A percentile compares a stretch with the other conserved stretches of the same genome.
Evolutionary conservation across 495 filamentous ascomycete genomes (phyloP).

Genomic region (Xylaria bambusicola): DNA sequence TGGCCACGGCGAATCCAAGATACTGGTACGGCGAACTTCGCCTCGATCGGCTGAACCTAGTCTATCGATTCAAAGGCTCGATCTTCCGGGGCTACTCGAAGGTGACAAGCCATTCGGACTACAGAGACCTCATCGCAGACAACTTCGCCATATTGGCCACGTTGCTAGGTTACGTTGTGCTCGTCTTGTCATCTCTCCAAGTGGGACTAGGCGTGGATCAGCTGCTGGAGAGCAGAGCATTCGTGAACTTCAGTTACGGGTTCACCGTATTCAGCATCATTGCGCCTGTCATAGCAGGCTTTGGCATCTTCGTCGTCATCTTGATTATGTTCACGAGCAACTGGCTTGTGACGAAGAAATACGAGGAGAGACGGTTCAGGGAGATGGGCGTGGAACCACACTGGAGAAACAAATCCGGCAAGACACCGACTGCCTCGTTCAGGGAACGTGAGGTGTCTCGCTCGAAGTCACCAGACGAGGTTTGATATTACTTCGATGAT

Average conservation of each 20-base stretch:
- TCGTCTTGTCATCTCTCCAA: conserved; percentile 61
- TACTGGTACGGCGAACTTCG: conserved; percentile 51
- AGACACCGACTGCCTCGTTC: background rate
- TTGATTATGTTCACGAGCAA: conserved; percentile 29
- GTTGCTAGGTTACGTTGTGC: conserved; percentile 51
- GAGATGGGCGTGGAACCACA: conserved; percentile 30
- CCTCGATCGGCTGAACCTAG: conserved; percentile 41
- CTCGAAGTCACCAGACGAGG: background rate
- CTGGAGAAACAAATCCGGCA: conserved; percentile 20
- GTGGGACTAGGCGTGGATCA: conserved; percentile 53
- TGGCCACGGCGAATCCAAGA: conserved; percentile 37
- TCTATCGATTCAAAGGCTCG: conserved; percentile 32
- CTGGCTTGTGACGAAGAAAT: conserved; percentile 29
- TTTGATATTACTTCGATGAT: background rate
- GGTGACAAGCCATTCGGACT: conserved; percentile 27
- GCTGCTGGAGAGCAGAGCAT: conserved; percentile 40
- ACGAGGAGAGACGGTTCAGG: conserved; percentile 26
- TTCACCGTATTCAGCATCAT: conserved; percentile 55
- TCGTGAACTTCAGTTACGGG: conserved; percentile 52
- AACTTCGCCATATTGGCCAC: conserved; percentile 50
- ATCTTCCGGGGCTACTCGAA: conserved; percentile 33
- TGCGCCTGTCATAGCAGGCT: conserved; percentile 29
- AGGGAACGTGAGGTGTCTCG: background rate
- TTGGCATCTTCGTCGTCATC: conserved; percentile 25
- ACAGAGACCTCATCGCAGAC: conserved; percentile 42